phyloP scores from a whole-genome alignment of 2,329 filamentous ascomycete genomes.

The Xylaria sp. region DNA sequence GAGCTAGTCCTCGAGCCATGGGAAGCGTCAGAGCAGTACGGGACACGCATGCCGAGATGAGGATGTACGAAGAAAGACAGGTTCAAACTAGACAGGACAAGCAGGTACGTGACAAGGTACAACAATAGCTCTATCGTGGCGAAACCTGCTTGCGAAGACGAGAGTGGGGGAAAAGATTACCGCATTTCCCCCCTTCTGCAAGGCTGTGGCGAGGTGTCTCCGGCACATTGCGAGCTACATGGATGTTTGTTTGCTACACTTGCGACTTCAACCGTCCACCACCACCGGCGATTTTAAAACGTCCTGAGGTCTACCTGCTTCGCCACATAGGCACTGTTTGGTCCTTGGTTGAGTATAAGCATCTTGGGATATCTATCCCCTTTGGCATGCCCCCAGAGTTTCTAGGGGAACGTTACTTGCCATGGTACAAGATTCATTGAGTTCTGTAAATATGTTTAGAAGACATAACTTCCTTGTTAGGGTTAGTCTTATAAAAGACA shows the following conservation, averaged over 20 bases:
- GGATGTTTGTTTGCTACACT: neutral
- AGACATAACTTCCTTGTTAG: neutral
- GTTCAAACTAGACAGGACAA: neutral
- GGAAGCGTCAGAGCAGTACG: neutral
- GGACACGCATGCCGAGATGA: neutral
- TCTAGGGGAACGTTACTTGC: neutral
- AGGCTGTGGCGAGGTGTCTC: constrained; percentile 29
- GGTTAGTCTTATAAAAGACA: neutral
- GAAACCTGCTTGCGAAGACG: neutral
- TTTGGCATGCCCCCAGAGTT: no score
- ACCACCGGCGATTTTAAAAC: neutral
- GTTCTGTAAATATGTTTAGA: neutral
- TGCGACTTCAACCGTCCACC: neutral
- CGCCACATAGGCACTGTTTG: neutral
- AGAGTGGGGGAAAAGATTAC: constrained; percentile 1
- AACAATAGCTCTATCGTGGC: neutral
- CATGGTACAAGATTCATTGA: neutral
- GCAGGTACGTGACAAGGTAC: constrained; percentile 1
- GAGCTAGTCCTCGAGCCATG: neutral
- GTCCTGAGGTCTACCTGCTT: neutral
- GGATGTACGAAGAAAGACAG: neutral
- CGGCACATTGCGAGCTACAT: constrained; percentile 8
- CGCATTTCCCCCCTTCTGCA: constrained; percentile 15
- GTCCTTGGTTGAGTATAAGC: neutral
- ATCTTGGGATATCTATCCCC: neutral